phyloP scores from a whole-genome alignment of 192 early-diverging fungal genomes.

The Backusella luteola region DNA sequence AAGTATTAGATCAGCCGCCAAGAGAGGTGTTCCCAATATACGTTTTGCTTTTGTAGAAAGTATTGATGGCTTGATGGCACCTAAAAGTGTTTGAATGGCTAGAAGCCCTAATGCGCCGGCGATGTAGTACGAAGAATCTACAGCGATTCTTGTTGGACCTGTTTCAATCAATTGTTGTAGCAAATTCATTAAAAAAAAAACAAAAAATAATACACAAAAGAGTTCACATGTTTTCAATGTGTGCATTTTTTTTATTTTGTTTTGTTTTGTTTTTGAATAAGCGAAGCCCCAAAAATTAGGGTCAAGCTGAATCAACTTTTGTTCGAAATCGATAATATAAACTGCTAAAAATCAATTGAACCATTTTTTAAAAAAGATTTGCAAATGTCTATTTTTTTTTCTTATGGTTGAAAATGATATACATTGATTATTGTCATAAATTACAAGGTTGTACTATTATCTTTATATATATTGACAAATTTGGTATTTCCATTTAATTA shows the following conservation, averaged over 20 bases:
- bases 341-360: not conserved
- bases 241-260: not conserved
- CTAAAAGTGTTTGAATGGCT: not conserved
- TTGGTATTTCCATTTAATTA: not conserved
- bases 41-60: not conserved
- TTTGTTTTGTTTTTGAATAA: not conserved
- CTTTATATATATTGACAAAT: not conserved
- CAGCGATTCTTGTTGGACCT: conserved; percentile 3
- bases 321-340: not conserved
- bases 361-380: not conserved
- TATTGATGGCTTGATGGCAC: not conserved
- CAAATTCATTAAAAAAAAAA: not conserved
- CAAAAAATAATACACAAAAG: conserved; percentile 1
- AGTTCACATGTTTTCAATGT: conserved; percentile 2
- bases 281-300: conserved; percentile 5
- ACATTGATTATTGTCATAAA: not conserved
- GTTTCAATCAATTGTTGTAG: conserved; percentile 6
- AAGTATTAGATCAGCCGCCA: not conserved
- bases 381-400: not conserved
- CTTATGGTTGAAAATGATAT: not conserved
- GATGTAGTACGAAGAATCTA: conserved; percentile 4
- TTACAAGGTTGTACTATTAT: not conserved
- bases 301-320: conserved; percentile 1
- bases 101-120: not conserved
- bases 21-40: not conserved